These are phyloP conservation scores for cucumber (Cucumis sativus) DNA, from an alignment of 306 rosid species.

Conservation along the genomic window Cucumber_9930_V3 NC_026658.2:17703001-17703500, in stretches of 20 bases:
- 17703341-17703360: background rate
- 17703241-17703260: slow-evolving; percentile 93
- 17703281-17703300: slow-evolving; percentile 97
- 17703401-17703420: background rate
- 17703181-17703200: slow-evolving; percentile 50
- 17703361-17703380: background rate
- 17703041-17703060: background rate
- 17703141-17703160: slow-evolving; percentile 79
- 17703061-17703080: slow-evolving; percentile 43
- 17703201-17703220: slow-evolving; percentile 81
- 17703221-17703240: slow-evolving; percentile 92
- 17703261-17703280: slow-evolving; percentile 94
- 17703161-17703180: slow-evolving; percentile 78
- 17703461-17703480: slow-evolving; percentile 84
- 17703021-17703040: background rate
- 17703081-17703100: slow-evolving; percentile 98
- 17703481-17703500: slow-evolving; percentile 56
- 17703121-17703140: slow-evolving; percentile 80
- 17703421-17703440: slow-evolving; percentile 62
- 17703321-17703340: background rate
- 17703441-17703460: slow-evolving; percentile 95
- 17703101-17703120: slow-evolving; percentile 96
- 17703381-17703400: background rate
- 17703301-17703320: slow-evolving; percentile 60
- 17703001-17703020: background rate